Evolutionary conservation across 1,284 basidiomycete species (phyloP), one percentile per base, ranked within the genome.

Genomic region (Puccinia horiana): DNA sequence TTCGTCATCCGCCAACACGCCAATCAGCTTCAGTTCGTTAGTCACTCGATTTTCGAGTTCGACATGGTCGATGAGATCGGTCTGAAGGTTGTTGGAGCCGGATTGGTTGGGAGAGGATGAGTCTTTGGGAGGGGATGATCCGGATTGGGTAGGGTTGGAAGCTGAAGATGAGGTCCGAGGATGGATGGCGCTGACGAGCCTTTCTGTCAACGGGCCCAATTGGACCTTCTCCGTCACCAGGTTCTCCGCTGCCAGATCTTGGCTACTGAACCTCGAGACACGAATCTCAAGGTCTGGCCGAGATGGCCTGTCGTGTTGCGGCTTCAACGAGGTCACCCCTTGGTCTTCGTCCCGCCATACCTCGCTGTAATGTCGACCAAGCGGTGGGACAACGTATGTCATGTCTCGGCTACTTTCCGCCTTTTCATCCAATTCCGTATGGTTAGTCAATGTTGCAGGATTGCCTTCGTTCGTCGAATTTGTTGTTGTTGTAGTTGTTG

Each of bases 271-370:
- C 14, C 83, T 75, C 26, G 79, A 69, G 2, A 40, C 14, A 26
- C n/a, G 35, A 12, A 12, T 14, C 9, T n/a, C 83, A 73, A 4
- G 75, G 76, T 1, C 83, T 83, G 18, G 84, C 84, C 16, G 83
- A 76, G n/a, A 84, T 82, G 12, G 83, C 67, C 91, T 93, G 84
- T 90, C 91, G 6, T 90, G 90, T 47, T 89, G 86, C 2, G 89
- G 90, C 4, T 89, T 89, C 49, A 86, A 85, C 81, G 88, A 32
- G 20, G 35, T 9, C 52, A 89, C 83, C 9, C 90, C 89, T 8
- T 89, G 89, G 86, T 98, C 96, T 86, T 95, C 92, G 84, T 96
- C 94, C 83, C 95, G 94, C 95, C 96, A 98, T 1, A 92, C 89
- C 77, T 96, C 93, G 37, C 91, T 89, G 86, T 97, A 98, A 88